Base-by-base conservation (phyloP, 257 asterid genomes). In the Agastache rugosa region DNA sequence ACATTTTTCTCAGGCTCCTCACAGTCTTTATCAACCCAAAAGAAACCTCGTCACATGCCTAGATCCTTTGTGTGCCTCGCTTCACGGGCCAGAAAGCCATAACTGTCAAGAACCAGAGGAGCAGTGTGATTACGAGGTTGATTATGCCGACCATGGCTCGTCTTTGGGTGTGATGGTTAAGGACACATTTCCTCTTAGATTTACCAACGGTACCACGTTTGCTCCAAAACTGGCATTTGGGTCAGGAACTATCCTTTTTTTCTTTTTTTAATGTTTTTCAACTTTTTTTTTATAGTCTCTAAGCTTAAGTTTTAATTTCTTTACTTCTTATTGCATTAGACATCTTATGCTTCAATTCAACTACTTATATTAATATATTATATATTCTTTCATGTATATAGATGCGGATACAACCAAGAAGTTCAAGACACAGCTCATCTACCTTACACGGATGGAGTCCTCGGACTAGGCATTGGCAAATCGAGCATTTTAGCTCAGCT, bases 331-430 rank as follows among this genome's bases (percentile, higher is more conserved):
- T 25, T 25, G 29, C 29, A 37, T 56, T 22, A 22, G 62, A 4
- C n/a, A 56, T 11, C 63, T 23, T 22, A 54, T 45, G 76, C 50
- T 3, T 62, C 14, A 8, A 12, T 51, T 20, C 22, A 5, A 20
- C 51, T 27, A 20, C 39, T 68, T 17, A 25, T 25, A 25, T 25
- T 25, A 25, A 25, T 25, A 25, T 25, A 8, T 67, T 22, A 17
- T 53, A 54, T 15, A 4, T 10, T 29, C 64, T 75, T 37, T 64
- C n/a, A 8, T 61, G 25, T 76, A 37, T 83, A 70, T 77, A 94
- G 99, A 77, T 92, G 98, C 67, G 98, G 99, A 58, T 94, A 94
- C 82, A 74, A 87, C 78, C 99, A 94, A 85, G 91, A 89, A 83
- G 84, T 88, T 77, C 81, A 79, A 25, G 88, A 84, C 80, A 34